These are phyloP conservation scores for Cyclotella cryptica DNA, from an alignment of 108 stramenopile genomes.

Conservation along the genomic window DNA sequence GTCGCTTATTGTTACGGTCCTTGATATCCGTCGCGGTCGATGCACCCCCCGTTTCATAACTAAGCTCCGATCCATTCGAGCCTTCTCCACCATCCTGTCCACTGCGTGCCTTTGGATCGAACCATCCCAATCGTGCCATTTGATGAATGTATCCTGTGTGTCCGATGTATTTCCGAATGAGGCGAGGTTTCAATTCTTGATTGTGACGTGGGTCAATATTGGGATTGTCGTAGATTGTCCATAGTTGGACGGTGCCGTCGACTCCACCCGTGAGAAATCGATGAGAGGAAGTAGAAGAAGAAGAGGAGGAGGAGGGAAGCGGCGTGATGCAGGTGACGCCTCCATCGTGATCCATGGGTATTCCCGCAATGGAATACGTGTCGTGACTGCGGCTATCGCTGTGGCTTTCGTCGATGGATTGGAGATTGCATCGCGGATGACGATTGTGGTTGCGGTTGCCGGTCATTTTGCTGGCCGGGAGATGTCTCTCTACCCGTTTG, in stretches of 20 bases:
- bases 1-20: constrained; percentile 2
- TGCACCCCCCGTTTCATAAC: background rate
- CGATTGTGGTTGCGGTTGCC: background rate
- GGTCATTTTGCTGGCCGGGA: constrained; percentile 3
- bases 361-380: background rate
- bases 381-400: background rate
- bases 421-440: background rate
- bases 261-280: constrained; percentile 40
- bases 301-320: background rate
- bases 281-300: background rate
- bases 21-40: background rate
- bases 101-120: constrained; percentile 7
- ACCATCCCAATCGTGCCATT: constrained; percentile 16
- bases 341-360: constrained; percentile 48
- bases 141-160: constrained; percentile 29
- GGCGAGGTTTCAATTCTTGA: constrained; percentile 7
- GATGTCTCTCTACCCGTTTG: background rate
- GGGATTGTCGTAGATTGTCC: constrained; percentile 31
- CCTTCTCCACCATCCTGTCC: background rate
- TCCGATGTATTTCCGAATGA: constrained; percentile 24
- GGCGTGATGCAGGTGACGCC: constrained; percentile 28
- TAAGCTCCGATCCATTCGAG: too few relatives aligned
- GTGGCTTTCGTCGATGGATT: background rate
- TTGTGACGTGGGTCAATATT: background rate
- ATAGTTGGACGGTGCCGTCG: constrained; percentile 45